Evolutionary conservation across 768 basidiomycete species (phyloP).

Genomic region (Trametes cingulata): DNA sequence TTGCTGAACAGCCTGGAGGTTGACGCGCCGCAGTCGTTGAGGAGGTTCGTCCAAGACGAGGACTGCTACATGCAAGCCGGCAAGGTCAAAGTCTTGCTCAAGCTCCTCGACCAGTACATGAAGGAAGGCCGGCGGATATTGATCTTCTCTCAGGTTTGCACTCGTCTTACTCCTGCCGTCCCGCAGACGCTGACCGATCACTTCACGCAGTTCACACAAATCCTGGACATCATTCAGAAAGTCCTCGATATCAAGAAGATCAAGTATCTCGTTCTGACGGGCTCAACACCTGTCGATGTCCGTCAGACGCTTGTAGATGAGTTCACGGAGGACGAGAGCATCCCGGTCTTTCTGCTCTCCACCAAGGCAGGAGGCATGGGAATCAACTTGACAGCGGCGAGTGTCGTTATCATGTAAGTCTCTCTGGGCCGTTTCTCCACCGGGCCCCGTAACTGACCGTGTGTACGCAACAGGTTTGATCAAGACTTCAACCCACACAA

Average conservation of each 20-base stretch:
- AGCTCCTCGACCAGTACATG: conserved; percentile 67
- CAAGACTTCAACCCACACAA: conserved; percentile 99
- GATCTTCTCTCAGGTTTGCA: conserved; percentile 88
- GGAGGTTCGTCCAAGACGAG: conserved; percentile 72
- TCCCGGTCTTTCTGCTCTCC: conserved; percentile 87
- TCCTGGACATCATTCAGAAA: conserved; percentile 88
- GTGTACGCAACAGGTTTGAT: conserved; percentile 80
- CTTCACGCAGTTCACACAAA: conserved; percentile 80
- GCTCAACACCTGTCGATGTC: conserved; percentile 90
- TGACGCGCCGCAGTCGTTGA: conserved; percentile 51
- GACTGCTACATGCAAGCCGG: conserved; percentile 84
- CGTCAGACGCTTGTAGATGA: conserved; percentile 94
- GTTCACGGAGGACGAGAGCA: conserved; percentile 83
- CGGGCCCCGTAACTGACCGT: too few species aligned
- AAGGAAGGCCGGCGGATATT: conserved; percentile 77
- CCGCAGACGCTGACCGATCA: not conserved
- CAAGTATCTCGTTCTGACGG: conserved; percentile 84
- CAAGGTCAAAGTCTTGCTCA: conserved; percentile 75
- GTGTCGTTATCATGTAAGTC: conserved; percentile 86
- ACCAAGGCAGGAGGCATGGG: conserved; percentile 96
- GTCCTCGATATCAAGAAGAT: conserved; percentile 72
- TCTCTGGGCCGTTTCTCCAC: not conserved
- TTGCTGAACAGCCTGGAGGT: not conserved
- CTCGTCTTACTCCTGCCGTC: not conserved
- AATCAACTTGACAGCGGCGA: conserved; percentile 94